phyloP scores from a whole-genome alignment of 202 grass and related monocot species.

The Zizania palustris region DNA sequence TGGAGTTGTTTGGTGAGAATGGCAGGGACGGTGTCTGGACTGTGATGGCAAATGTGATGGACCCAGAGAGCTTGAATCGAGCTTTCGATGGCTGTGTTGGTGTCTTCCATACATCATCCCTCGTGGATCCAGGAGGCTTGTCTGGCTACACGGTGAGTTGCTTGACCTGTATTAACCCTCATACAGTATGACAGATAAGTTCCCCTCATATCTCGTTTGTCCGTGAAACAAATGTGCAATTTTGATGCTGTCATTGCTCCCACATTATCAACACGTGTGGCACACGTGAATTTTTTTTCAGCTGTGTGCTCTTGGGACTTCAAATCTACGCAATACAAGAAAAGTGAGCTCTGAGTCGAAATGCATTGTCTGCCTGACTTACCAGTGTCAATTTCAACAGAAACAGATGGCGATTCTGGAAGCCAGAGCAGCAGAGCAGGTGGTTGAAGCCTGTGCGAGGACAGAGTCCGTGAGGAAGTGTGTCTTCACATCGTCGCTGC shows the following conservation, averaged over 20 bases:
- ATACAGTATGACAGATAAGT: slow-evolving; percentile 20
- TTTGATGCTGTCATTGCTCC: slow-evolving; percentile 11
- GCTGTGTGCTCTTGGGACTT: too few relatives aligned
- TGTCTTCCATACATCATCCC: slow-evolving; percentile 92
- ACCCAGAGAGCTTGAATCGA: slow-evolving; percentile 68
- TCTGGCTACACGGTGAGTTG: slow-evolving; percentile 86
- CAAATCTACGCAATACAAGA: background rate
- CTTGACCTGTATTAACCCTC: slow-evolving; percentile 4
- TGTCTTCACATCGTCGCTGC: slow-evolving; percentile 87
- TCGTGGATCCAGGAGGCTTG: slow-evolving; percentile 80
- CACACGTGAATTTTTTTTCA: slow-evolving; percentile 22
- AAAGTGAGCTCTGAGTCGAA: background rate
- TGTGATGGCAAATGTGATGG: slow-evolving; percentile 90
- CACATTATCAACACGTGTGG: background rate
- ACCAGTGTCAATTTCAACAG: slow-evolving; percentile 34
- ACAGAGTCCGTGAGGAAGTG: slow-evolving; percentile 86
- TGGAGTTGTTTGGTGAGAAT: slow-evolving; percentile 90
- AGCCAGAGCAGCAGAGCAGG: slow-evolving; percentile 71
- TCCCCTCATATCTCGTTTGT: slow-evolving; percentile 13
- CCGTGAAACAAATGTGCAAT: background rate
- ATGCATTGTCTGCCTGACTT: background rate
- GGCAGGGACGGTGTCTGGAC: slow-evolving; percentile 85
- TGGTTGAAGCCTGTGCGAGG: slow-evolving; percentile 83
- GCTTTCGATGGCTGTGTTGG: slow-evolving; percentile 82
- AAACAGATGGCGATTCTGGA: slow-evolving; percentile 88